Base-by-base conservation (phyloP, 441 rosid species). In the Gossypium trilobum region DNA sequence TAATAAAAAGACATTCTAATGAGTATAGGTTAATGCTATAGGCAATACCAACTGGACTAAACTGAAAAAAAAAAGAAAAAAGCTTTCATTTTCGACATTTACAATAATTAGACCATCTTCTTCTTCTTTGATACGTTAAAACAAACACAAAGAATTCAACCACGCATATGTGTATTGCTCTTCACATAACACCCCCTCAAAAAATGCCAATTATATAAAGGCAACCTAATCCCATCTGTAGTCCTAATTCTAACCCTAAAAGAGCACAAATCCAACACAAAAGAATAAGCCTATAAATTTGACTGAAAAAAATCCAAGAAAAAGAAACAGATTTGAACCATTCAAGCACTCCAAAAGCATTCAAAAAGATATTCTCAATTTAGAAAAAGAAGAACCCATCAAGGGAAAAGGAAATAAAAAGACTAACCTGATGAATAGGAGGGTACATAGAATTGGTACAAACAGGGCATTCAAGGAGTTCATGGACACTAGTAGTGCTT, bases 361-460 rank as follows among this genome's bases (percentile, higher is more conserved):
- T 51, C 7, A n/a, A 58, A 19, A 36, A 36, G 0, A 9, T 7
- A 0, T n/a, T 19, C 13, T 61, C 46, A 61, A 63, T 36, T 8
- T 36, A 23, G 17, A 20, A 33, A 56, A 44, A 16, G 62, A 44
- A 57, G 13, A 75, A 5, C 54, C 62, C 31, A 70, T 3, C 3
- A 59, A 55, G 33, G 19, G 65, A 39, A 72, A 31, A 7, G 54
- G 6, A 50, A 39, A 0, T 77, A 63, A 70, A 66, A 36, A 36
- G 61, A 52, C 60, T 29, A 64, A 92, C 99, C 99, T 95, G 99
- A 73, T 95, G 94, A 72, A 95, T 95, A 0, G 99, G 98, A 79
- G 99, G 99, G 81, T 92, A 93, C 99, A 95, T 95, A 68, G 92
- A 95, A 85, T 89, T 95, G 78, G 98, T 89, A 61, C 99, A 95